Conservation (phyloP, 129 eudicot species). For the Logfia minima region DNA sequence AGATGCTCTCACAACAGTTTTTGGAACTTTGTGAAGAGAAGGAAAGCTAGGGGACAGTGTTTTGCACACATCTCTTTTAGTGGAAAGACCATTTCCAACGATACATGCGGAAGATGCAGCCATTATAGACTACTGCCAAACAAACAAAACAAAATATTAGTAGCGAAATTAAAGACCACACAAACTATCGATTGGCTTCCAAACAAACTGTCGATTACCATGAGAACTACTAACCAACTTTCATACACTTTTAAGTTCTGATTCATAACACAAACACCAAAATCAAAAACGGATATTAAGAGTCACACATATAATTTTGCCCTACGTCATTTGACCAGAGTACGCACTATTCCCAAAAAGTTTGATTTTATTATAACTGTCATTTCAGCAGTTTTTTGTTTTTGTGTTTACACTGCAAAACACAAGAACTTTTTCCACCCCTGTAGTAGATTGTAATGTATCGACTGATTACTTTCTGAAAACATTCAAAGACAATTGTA, state of each 20-base stretch:
- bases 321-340: not conserved
- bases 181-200: not conserved
- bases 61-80: slow-evolving; percentile 42
- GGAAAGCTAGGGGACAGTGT: slow-evolving; percentile 47
- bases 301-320: no score
- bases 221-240: not conserved
- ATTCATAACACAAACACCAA: not conserved
- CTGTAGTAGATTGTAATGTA: not conserved
- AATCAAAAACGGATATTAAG: no score
- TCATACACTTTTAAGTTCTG: not conserved
- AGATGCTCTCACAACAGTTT: slow-evolving; percentile 54
- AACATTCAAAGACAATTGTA: not conserved
- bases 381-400: not conserved
- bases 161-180: not conserved
- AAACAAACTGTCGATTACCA: not conserved
- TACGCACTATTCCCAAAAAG: not conserved
- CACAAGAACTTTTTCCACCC: not conserved
- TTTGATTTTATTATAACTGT: not conserved
- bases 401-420: not conserved
- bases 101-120: slow-evolving; percentile 81
- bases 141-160: not conserved
- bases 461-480: not conserved
- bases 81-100: slow-evolving; percentile 66
- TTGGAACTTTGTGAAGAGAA: slow-evolving; percentile 45
- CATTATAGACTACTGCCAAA: slow-evolving; percentile 42